phyloP scores from a whole-genome alignment of 2,329 filamentous ascomycete species.

The Claviceps sp. region DNA sequence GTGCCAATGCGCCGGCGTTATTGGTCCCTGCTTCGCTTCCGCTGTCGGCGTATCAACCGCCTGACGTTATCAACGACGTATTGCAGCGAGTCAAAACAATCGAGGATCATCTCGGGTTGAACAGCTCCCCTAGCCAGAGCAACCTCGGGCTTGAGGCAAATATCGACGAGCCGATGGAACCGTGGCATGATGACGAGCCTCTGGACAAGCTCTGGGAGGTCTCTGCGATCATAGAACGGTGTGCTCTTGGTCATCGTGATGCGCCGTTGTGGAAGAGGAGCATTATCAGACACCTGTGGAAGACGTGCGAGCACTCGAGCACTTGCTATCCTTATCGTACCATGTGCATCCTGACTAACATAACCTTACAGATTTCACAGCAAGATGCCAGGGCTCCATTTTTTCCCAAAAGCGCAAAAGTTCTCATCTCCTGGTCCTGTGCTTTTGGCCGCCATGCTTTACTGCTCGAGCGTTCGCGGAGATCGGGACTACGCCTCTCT shows the following conservation, averaged over 20 bases:
- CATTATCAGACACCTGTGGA: conserved; percentile 2
- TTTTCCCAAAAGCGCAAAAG: conserved; percentile 27
- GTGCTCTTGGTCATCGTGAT: not conserved
- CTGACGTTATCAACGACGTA: conserved; percentile 1
- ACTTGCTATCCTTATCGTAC: no score
- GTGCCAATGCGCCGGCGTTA: conserved; percentile 19
- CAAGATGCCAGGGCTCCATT: conserved; percentile 30
- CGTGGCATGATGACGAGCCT: conserved; percentile 2
- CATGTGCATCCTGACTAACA: not conserved
- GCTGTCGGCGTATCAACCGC: not conserved
- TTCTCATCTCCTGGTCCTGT: conserved; percentile 29
- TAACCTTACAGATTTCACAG: conserved; percentile 24
- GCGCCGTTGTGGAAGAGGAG: not conserved
- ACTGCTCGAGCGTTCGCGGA: conserved; percentile 24
- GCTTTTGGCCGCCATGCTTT: conserved; percentile 29
- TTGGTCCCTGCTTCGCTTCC: conserved; percentile 8
- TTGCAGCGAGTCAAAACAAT: conserved; percentile 2
- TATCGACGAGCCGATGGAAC: not conserved
- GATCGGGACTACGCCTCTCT: conserved; percentile 20
- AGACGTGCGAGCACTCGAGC: conserved; percentile 1
- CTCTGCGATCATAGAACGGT: conserved; percentile 1
- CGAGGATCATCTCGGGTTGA: conserved; percentile 2
- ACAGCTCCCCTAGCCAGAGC: not conserved
- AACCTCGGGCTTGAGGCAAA: not conserved
- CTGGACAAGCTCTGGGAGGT: conserved; percentile 3